Percentiles rank a stretch among this genome's conserved stretches.
Evolutionary conservation across 805 yeast genomes (phyloP).

Genomic region (Saturnispora kantuleensis): DNA sequence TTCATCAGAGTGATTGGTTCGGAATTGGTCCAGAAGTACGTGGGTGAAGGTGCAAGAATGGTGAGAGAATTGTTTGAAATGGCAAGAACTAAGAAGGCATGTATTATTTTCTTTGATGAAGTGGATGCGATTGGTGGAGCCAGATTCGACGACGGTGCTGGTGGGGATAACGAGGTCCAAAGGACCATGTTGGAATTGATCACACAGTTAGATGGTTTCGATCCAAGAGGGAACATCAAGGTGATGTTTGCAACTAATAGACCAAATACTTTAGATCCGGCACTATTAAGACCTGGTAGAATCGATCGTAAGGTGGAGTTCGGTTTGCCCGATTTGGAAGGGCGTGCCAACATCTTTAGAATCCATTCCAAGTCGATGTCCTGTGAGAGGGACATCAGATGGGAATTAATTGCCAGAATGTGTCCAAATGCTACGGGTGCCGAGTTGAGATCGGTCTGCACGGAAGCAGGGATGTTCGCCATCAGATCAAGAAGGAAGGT

Average conservation of each 20-base stretch:
- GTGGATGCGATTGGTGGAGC: conserved; percentile 99
- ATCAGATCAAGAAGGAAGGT: conserved; percentile 97
- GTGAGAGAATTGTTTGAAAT: conserved; percentile 96
- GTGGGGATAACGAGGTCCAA: conserved; percentile 98
- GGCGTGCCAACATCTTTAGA: conserved; percentile 94
- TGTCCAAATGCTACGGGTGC: conserved; percentile 99
- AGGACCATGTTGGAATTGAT: conserved; percentile 97
- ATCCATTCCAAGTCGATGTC: conserved; percentile 97
- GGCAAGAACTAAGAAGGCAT: conserved; percentile 98
- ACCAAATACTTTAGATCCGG: conserved; percentile 97
- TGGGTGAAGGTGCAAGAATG: conserved; percentile 99
- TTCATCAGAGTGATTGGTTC: conserved; percentile 97
- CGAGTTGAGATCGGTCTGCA: conserved; percentile 94
- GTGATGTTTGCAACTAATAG: conserved; percentile 99
- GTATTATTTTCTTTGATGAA: conserved; percentile 96
- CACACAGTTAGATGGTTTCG: conserved; percentile 97
- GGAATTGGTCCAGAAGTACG: conserved; percentile 95
- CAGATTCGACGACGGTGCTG: conserved; percentile 99
- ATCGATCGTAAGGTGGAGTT: conserved; percentile 98
- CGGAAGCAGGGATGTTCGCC: conserved; percentile 99
- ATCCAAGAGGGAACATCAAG: conserved; percentile 96
- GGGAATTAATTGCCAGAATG: conserved; percentile 95
- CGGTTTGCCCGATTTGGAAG: conserved; percentile 92
- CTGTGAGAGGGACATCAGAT: conserved; percentile 92
- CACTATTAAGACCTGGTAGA: conserved; percentile 95